Conservation (phyloP, 345 rosid species). For the Lenwebbia sp. region DNA sequence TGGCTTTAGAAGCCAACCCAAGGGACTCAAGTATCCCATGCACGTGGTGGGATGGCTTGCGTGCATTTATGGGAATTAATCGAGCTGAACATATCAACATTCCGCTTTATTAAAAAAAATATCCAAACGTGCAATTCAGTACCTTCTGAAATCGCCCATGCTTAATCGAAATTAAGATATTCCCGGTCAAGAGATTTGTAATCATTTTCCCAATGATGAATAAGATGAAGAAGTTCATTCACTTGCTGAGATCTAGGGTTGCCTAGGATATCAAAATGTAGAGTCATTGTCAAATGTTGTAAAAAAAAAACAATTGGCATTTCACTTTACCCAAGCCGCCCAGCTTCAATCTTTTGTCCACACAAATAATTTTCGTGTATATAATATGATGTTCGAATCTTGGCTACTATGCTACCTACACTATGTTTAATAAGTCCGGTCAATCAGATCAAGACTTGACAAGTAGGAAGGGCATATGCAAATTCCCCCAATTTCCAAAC, state of each 20-base stretch:
- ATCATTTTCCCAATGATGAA: neutral
- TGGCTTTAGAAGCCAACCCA: neutral
- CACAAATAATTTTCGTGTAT: neutral
- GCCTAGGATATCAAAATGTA: neutral
- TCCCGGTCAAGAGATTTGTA: neutral
- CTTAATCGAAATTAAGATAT: neutral
- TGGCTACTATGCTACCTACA: neutral
- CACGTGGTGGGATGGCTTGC: neutral
- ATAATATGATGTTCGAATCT: neutral
- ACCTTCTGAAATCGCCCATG: neutral
- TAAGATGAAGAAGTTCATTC: neutral
- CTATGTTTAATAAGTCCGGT: neutral
- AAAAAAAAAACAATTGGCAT: neutral
- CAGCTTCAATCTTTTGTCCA: neutral
- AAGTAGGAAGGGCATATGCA: neutral
- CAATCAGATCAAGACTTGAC: neutral
- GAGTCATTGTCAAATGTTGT: neutral
- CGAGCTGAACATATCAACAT: neutral
- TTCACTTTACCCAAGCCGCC: neutral
- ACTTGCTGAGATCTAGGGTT: neutral
- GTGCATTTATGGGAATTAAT: neutral
- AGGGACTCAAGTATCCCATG: neutral
- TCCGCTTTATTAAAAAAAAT: neutral
- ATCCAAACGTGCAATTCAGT: fast-evolving
- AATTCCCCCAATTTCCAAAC: neutral